Evolutionary conservation across 2,329 filamentous ascomycete genomes (phyloP), one percentile per base, ranked within the genome.

Genomic region (Pseudogymnoascus sp.): DNA sequence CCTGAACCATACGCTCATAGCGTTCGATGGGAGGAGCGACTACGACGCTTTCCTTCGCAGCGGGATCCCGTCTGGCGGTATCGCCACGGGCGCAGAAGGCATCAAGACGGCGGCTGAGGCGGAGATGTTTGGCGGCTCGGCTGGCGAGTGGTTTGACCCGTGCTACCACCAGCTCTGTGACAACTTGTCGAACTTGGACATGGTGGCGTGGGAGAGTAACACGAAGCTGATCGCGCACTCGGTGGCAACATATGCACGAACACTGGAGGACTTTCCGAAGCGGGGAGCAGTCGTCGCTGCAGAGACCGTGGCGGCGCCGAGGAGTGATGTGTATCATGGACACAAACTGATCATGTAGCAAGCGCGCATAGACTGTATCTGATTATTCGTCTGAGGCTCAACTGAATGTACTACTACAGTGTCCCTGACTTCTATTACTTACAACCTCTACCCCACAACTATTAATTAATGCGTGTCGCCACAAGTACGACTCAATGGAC

Each of bases 21-120:
- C 85, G 2, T 93, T 95, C 68, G 88, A 91, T 69, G 90, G 90
- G 6, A 86, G 90, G 64, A 90, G 87, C 66, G 90, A 95, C 75
- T 93, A 93, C 69, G 88, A 87, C 60, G 87, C 85, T 1, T 93
- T 93, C 77, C 88, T 92, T 70, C 81, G 84, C 37, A 81, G 84
- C 63, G 87, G 87, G 2, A 91, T 93, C 43, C 88, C 90, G 0
- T 84, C 84, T 0, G 89, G 90, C 24, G 90, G 90, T 31, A 84
- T 93, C 65, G 89, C 89, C 62, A 91, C 89, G 2, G 90, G 90
- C 40, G 90, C 90, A 1, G 89, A 93, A 74, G 88, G 83, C 11
- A 74, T 90, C 76, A 93, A 92, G 83, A 91, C 88, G 0, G 76
- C 81, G 60, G 80, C 85, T 35, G 87, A 93, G 72, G 82, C 76